phyloP scores from a whole-genome alignment of 2,329 filamentous ascomycete species.

The Fusarium agapanthi region DNA sequence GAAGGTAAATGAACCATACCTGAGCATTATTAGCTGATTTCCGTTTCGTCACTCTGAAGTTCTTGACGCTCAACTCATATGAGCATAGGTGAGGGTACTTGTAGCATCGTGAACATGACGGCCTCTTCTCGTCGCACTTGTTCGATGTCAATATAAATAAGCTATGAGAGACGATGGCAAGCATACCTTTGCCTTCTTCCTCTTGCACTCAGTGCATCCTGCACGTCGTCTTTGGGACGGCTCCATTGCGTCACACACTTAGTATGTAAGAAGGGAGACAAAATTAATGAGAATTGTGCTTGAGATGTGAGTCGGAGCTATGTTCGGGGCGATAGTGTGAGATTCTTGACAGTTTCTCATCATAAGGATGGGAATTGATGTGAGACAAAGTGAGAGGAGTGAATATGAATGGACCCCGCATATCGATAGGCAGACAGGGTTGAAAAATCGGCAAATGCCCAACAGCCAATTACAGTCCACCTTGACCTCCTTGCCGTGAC shows the following conservation, averaged over 20 bases:
- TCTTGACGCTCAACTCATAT: constrained; percentile 8
- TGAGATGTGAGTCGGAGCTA: background rate
- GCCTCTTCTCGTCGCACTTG: constrained; percentile 7
- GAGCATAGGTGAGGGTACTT: constrained; percentile 1
- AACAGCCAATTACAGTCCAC: background rate
- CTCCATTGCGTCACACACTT: background rate
- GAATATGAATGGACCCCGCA: background rate
- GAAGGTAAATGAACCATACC: background rate
- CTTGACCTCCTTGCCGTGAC: background rate
- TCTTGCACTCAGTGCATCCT: constrained; percentile 15
- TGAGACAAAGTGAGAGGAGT: background rate
- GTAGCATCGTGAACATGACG: background rate
- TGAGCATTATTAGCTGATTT: background rate
- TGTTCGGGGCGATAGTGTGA: rapidly evolving
- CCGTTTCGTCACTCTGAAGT: background rate
- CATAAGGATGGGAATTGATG: too few species aligned
- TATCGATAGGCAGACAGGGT: background rate
- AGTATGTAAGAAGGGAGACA: background rate
- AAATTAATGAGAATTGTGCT: rapidly evolving
- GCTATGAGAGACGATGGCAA: rapidly evolving
- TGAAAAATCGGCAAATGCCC: background rate
- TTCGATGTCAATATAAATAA: rapidly evolving
- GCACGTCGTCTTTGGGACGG: background rate
- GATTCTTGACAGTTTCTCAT: background rate
- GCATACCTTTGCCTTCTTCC: constrained; percentile 16